Evolutionary conservation across 352 stramenopile species (phyloP), one percentile per base, ranked within the genome.

Genomic region (Saprolegnia parasitica): DNA sequence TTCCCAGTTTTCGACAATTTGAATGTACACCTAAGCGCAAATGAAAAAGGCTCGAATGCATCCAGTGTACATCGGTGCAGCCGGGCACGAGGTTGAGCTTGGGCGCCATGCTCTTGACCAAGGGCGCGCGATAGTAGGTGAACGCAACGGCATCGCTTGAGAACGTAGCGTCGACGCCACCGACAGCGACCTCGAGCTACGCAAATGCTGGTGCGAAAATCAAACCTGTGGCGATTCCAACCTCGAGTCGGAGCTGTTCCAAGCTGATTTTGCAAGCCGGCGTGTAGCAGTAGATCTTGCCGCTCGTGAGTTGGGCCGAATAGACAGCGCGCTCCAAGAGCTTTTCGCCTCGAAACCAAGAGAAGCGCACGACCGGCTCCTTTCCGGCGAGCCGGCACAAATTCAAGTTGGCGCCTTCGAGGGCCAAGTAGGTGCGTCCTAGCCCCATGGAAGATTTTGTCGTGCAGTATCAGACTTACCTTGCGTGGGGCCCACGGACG

Each of bases 1-100:
- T 61, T 70, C 63, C 63, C 63, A 70, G 24, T 42, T 62, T 61
- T 70, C 63, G 24, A 70, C 63, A 11, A 40, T 70, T 52, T 70
- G 50, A 15, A 70, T 39, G 15, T 20, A 61, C 50, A 60, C 52
- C 52, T 60, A 60, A 20, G 3, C 35, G 35, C 13, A 24, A n/a
- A n/a, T 15, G 13, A 49, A n/a, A 49, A n/a, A 46, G 8, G 39
- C 39, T 58, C 35, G 13, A 15, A 60, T 16, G 11, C 4, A 20
- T 60, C 13, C 1, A 16, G 11, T 1, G 11, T 49, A 67, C 40
- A 39, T 70, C 63, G 13, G 63, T 70, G 24, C 42, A 52, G 13
- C 63, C 63, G 0, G 63, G 63, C 24, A 70, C 63, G 20, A 70
- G 46, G 32, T 70, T 52, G 9, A 61, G 26, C 26, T 58, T 70